phyloP scores from a whole-genome alignment of 305 asterid genomes.

The Salvia sclarea region DNA sequence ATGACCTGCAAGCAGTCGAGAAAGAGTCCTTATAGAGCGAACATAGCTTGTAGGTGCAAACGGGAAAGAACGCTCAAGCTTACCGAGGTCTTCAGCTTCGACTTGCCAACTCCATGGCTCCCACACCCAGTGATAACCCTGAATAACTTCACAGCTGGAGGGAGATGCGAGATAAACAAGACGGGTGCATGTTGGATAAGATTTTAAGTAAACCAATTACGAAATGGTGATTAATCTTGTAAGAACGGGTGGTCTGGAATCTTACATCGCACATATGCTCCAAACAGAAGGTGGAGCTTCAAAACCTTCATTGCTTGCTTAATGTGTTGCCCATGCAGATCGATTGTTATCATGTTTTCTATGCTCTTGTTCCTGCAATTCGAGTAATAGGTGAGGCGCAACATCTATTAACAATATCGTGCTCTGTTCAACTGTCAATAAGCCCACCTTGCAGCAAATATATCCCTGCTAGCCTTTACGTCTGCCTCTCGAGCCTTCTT shows the following conservation, averaged over 20 bases:
- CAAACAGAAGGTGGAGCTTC: slow-evolving; percentile 92
- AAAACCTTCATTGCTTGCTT: slow-evolving; percentile 87
- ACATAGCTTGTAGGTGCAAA: no score
- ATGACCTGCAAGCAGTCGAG: slow-evolving; percentile 55
- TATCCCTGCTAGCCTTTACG: slow-evolving; percentile 82
- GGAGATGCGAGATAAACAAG: slow-evolving; percentile 14
- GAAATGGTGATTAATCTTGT: slow-evolving; percentile 13
- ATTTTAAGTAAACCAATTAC: slow-evolving; percentile 8
- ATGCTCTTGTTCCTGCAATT: slow-evolving; percentile 66
- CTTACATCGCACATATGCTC: slow-evolving; percentile 92
- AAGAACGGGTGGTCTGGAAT: slow-evolving; percentile 30
- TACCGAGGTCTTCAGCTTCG: slow-evolving; percentile 83
- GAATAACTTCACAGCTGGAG: slow-evolving; percentile 75
- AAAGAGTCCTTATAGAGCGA: no score
- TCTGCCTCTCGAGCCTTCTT: slow-evolving; percentile 84
- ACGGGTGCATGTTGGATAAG: slow-evolving; percentile 8
- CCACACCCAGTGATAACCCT: slow-evolving; percentile 95
- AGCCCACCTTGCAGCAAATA: slow-evolving; percentile 72
- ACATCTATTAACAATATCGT: slow-evolving; percentile 11
- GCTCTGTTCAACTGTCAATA: slow-evolving; percentile 23
- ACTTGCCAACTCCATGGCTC: slow-evolving; percentile 86
- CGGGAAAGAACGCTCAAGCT: no score
- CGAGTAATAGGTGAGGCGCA: slow-evolving; percentile 34
- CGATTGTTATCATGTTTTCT: slow-evolving; percentile 70
- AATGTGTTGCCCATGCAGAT: slow-evolving; percentile 95